Evolutionary conservation across 345 rosid species (phyloP).

Genomic region (Laguncularia racemosa): DNA sequence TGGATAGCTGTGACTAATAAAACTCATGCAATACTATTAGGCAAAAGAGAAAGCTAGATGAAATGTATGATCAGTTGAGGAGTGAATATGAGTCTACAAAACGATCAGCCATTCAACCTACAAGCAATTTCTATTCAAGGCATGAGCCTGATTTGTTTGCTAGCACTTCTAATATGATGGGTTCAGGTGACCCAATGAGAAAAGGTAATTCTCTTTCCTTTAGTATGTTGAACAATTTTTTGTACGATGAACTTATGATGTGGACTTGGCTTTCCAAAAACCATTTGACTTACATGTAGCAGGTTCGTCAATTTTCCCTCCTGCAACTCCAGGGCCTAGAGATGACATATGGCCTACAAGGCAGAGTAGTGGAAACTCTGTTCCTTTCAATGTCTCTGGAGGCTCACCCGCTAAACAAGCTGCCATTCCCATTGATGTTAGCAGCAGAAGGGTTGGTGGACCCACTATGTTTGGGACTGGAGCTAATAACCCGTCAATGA

Average conservation of each 20-base stretch:
- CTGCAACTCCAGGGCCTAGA: slow-evolving; percentile 91
- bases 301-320: slow-evolving; percentile 77
- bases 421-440: slow-evolving; percentile 44
- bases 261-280: slow-evolving; percentile 28
- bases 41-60: slow-evolving; percentile 96
- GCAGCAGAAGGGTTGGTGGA: slow-evolving; percentile 46
- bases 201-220: slow-evolving; percentile 50
- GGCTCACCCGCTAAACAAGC: slow-evolving; percentile 52
- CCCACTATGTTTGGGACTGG: slow-evolving; percentile 43
- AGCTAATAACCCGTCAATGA: slow-evolving; percentile 56
- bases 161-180: slow-evolving; percentile 53
- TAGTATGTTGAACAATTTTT: neutral
- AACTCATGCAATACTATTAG: slow-evolving; percentile 24
- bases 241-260: neutral
- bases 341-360: slow-evolving; percentile 90
- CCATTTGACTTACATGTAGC: slow-evolving; percentile 73
- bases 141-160: slow-evolving; percentile 72
- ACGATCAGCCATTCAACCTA: slow-evolving; percentile 77
- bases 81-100: slow-evolving; percentile 67
- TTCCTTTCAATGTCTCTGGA: slow-evolving; percentile 59
- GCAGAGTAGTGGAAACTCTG: slow-evolving; percentile 65
- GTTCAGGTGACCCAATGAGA: slow-evolving; percentile 44
- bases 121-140: slow-evolving; percentile 56
- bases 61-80: slow-evolving; percentile 91
- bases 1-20: too few species aligned